Conservation (phyloP, 257 asterid genomes). For the Solanum commersonii region DNA sequence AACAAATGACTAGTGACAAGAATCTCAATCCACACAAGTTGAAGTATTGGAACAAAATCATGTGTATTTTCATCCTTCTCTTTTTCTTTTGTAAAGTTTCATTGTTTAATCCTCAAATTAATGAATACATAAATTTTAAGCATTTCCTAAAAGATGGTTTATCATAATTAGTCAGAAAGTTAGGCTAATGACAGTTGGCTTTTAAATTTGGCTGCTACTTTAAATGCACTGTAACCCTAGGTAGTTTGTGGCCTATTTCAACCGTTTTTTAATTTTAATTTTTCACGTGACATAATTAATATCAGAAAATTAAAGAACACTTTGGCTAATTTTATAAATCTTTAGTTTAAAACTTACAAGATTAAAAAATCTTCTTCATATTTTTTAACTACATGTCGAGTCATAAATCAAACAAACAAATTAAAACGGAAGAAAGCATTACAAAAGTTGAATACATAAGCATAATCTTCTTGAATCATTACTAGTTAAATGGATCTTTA, state of each 20-base stretch:
- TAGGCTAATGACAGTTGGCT: background rate
- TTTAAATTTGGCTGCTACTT: background rate
- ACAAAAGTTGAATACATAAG: background rate
- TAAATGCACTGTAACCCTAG: background rate
- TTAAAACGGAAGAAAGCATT: background rate
- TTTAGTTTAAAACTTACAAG: no score
- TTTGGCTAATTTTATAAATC: rapidly evolving
- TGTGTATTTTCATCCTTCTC: background rate
- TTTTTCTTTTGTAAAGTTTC: background rate
- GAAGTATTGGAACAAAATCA: background rate
- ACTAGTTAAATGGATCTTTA: slow-evolving; percentile 15
- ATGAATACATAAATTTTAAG: background rate
- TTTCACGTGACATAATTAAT: no score
- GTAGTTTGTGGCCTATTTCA: background rate
- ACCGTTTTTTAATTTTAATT: no score
- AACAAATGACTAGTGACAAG: background rate
- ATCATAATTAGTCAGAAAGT: background rate
- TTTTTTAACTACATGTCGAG: background rate
- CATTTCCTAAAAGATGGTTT: background rate
- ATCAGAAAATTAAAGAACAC: no score
- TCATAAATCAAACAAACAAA: background rate
- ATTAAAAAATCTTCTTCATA: no score
- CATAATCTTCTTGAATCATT: slow-evolving; percentile 18
- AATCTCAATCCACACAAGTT: background rate
- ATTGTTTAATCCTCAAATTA: background rate